Evolutionary conservation across 1,139 yeast species (phyloP).

Genomic region (Geotrichum aggregatum): DNA sequence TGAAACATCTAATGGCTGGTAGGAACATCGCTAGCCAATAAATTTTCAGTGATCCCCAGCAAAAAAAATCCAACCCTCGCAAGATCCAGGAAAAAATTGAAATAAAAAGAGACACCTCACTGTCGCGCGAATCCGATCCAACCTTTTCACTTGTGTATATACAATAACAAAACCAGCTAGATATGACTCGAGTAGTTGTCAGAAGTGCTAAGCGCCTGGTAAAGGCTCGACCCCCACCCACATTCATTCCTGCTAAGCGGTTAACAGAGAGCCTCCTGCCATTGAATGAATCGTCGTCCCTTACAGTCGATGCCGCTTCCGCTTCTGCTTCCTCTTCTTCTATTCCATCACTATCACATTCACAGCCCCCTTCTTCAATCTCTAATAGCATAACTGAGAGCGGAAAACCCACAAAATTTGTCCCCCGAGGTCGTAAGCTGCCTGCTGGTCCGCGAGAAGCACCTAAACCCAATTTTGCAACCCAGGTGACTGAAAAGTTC

Average conservation of each 20-base stretch:
- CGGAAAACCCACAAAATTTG: constrained; percentile 2
- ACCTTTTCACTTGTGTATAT: too few relatives aligned
- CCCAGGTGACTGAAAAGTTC: constrained; percentile 36
- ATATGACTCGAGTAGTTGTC: constrained; percentile 18
- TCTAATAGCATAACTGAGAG: background rate
- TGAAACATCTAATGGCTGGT: background rate
- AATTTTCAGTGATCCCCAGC: constrained; percentile 6
- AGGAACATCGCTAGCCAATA: background rate
- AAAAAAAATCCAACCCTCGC: background rate
- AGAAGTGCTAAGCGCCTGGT: constrained; percentile 18
- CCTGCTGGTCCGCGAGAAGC: constrained; percentile 12
- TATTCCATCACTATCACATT: background rate
- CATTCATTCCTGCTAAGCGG: constrained; percentile 16
- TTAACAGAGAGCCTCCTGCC: constrained; percentile 1
- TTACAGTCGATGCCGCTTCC: too few relatives aligned
- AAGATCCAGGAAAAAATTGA: background rate
- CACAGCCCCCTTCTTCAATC: background rate
- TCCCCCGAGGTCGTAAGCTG: background rate
- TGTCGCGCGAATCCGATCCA: too few relatives aligned
- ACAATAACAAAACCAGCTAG: background rate
- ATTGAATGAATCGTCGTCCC: background rate
- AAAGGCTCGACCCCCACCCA: constrained; percentile 19
- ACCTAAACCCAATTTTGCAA: constrained; percentile 18
- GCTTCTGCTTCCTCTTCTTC: background rate
- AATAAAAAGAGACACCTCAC: too few relatives aligned